Conservation (phyloP, 768 basidiomycete genomes). For the Neoboletus brunneissimus region DNA sequence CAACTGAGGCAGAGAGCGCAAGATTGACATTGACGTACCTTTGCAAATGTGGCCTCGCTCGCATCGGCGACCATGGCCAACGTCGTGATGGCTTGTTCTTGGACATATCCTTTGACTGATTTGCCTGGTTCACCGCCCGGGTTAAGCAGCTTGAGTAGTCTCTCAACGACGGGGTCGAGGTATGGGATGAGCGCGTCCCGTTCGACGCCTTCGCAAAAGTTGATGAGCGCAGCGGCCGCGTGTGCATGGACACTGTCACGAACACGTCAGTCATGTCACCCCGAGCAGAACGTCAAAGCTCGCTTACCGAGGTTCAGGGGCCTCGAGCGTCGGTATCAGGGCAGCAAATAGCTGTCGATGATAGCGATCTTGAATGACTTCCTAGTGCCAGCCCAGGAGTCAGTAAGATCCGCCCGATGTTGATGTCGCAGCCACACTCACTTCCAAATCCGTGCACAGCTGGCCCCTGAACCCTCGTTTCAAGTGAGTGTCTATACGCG, state of each 20-base stretch:
- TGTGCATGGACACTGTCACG: conserved; percentile 73
- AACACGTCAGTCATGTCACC: conserved; percentile 1
- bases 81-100: conserved; percentile 86
- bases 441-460: conserved; percentile 85
- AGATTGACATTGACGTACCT: conserved; percentile 39
- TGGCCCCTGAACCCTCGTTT: conserved; percentile 57
- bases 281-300: not conserved
- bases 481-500: not conserved
- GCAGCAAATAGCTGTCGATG: conserved; percentile 67
- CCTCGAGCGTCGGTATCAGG: conserved; percentile 70
- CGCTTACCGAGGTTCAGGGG: conserved; percentile 65
- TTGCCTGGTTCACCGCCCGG: conserved; percentile 45
- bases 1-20: too few species aligned
- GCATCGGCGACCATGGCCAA: conserved; percentile 88
- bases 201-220: conserved; percentile 87
- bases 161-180: conserved; percentile 76
- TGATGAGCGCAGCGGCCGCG: conserved; percentile 84
- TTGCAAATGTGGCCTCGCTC: conserved; percentile 73
- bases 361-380: conserved; percentile 71
- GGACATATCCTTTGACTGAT: conserved; percentile 58
- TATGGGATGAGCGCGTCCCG: conserved; percentile 70
- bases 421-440: conserved; percentile 28
- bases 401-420: not conserved
- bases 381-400: conserved; percentile 37
- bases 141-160: conserved; percentile 55